These are phyloP conservation scores for Lunularia cruciata DNA, from an alignment of 225 moss, liverwort and hornwort species.

Conservation along the genomic window DNA sequence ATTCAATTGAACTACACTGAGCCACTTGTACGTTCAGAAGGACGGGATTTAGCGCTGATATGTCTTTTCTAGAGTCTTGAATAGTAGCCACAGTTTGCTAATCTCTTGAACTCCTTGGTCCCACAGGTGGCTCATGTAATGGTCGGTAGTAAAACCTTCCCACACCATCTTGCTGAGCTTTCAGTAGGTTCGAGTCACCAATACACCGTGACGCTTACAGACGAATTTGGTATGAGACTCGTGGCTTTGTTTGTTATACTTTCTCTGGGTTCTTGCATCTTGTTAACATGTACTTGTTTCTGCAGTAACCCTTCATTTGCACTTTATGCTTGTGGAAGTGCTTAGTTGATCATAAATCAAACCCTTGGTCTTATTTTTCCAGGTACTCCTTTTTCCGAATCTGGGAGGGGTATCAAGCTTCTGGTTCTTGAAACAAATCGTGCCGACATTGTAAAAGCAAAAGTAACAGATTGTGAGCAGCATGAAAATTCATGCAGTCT, in stretches of 20 bases:
- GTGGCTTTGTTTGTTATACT: not conserved
- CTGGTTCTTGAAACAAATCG: conserved; percentile 79
- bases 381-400: conserved; percentile 75
- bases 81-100: not conserved
- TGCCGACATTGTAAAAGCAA: conserved; percentile 74
- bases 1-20: too few relatives aligned
- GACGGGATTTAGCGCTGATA: too few relatives aligned
- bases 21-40: too few relatives aligned
- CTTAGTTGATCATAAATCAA: not conserved
- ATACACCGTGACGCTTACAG: conserved; percentile 66
- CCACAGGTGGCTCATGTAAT: conserved; percentile 70
- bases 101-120: not conserved
- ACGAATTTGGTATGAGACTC: conserved; percentile 64
- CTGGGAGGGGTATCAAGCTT: conserved; percentile 55
- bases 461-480: conserved; percentile 64
- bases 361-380: conserved; percentile 19
- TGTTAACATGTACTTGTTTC: not conserved
- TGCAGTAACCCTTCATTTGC: not conserved
- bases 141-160: conserved; percentile 69
- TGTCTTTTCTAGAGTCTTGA: too few relatives aligned
- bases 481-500: conserved; percentile 49
- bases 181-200: conserved; percentile 78
- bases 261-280: not conserved
- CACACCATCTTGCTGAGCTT: conserved; percentile 81
- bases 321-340: not conserved